Base-by-base conservation (phyloP, 345 rosid genomes). In the Balakata baccata region DNA sequence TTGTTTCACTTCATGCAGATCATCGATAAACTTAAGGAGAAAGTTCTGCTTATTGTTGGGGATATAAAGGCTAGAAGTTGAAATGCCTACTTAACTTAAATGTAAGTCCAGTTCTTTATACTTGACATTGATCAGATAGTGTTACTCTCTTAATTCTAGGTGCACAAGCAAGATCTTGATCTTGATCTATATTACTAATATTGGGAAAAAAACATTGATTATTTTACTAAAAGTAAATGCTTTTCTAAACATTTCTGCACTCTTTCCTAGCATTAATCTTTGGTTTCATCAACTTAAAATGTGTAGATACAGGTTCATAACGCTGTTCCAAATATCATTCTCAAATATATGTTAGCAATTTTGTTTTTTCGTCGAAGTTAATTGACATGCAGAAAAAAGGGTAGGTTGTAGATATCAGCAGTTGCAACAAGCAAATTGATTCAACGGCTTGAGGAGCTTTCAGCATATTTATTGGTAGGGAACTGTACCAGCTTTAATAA, bases 21-120 rank as follows among this genome's bases (percentile, higher is more conserved):
- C 66, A 85, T 92, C 61, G 82, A 80, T 23, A 75, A 79, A 71
- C 88, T 94, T 6, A 78, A 83, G 81, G 86, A 82, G 82, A 88
- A 83, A 74, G 84, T 94, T 63, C 43, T 68, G 79, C 71, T 78
- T 82, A 86, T 90, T 54, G 77, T 77, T 41, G 90, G 93, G 22
- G 80, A 79, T 39, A 72, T 64, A 70, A 75, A 74, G 75, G 74
- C 75, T 84, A 86, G 75, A 50, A 41, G 54, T 37, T 52, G 17
- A 39, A 62, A 56, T 54, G 54, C 51, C 51, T 45, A 10, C 22
- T 63, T 54, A 52, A 49, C 61, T 47, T 65, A 70, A 71, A 56
- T 53, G 37, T 41, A 25, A 52, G 34, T 29, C 29, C 47, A 18
- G 13, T 54, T 23, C 29, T 56, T 25, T 1, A 6, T 29, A 17